Conservation (phyloP, 495 filamentous ascomycete species). For the Xylaria castorea region DNA sequence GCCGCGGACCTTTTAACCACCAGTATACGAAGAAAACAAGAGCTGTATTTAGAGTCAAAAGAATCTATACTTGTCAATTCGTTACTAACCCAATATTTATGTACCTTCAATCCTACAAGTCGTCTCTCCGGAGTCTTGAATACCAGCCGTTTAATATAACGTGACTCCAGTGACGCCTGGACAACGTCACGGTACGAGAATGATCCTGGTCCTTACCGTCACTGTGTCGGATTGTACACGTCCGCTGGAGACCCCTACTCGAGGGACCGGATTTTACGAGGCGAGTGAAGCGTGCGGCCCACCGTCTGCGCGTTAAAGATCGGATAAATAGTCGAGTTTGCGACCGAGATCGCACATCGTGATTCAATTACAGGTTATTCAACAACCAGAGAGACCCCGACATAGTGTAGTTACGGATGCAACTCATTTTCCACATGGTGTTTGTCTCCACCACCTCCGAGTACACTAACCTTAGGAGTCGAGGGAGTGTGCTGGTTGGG, state of each 20-base stretch:
- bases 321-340: constrained; percentile 75
- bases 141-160: neutral
- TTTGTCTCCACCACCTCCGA: neutral
- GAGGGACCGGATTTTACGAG: constrained; percentile 82
- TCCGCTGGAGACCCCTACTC: constrained; percentile 79
- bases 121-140: neutral
- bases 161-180: neutral
- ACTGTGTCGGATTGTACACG: constrained; percentile 71
- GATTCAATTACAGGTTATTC: neutral
- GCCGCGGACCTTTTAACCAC: neutral
- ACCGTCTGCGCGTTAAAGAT: constrained; percentile 82
- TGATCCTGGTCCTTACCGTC: constrained; percentile 84
- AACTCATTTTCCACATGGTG: neutral
- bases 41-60: neutral
- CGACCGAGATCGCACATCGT: neutral
- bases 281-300: constrained; percentile 90
- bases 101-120: neutral
- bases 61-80: too few species aligned
- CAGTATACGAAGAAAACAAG: neutral
- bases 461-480: neutral
- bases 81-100: neutral
- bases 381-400: neutral
- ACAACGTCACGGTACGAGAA: constrained; percentile 59
- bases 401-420: neutral
- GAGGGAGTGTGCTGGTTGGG: neutral